These are phyloP conservation scores for Terana coerulea DNA, from an alignment of 768 basidiomycete genomes.

Conservation along the genomic window DNA sequence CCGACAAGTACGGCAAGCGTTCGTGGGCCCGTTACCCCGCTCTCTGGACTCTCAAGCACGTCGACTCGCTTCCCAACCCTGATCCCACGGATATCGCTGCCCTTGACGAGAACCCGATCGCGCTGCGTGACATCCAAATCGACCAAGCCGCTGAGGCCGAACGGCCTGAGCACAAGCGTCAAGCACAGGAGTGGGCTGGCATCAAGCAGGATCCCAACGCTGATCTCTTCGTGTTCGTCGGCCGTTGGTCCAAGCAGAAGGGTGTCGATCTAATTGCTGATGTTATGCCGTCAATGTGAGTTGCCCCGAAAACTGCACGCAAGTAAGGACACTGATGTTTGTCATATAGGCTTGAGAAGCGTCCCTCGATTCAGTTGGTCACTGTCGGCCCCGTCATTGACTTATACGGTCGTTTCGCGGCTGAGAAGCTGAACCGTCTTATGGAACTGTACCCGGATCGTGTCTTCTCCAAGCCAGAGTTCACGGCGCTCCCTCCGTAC, in stretches of 20 bases:
- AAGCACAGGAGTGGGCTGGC: slow-evolving; percentile 94
- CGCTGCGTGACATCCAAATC: slow-evolving; percentile 68
- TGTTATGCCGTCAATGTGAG: slow-evolving; percentile 85
- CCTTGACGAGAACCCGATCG: slow-evolving; percentile 73
- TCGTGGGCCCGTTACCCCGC: slow-evolving; percentile 97
- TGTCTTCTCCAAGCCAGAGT: slow-evolving; percentile 95
- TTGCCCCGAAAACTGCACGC: slow-evolving; percentile 14
- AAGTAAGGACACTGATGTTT: slow-evolving; percentile 5
- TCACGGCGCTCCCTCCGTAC: slow-evolving; percentile 90
- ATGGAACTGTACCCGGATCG: slow-evolving; percentile 96
- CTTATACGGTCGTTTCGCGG: slow-evolving; percentile 91
- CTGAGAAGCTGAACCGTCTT: slow-evolving; percentile 86
- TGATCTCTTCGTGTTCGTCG: slow-evolving; percentile 93
- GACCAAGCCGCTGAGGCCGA: slow-evolving; percentile 84
- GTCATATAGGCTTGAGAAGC: slow-evolving; percentile 69
- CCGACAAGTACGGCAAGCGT: slow-evolving; percentile 96
- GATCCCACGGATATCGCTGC: slow-evolving; percentile 95
- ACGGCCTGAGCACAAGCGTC: slow-evolving; percentile 85
- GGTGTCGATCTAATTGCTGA: slow-evolving; percentile 97
- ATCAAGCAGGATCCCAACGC: slow-evolving; percentile 88
- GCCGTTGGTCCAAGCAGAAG: slow-evolving; percentile 98
- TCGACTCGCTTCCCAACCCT: slow-evolving; percentile 93
- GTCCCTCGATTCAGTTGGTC: slow-evolving; percentile 80
- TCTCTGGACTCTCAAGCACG: slow-evolving; percentile 92
- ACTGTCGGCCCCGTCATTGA: slow-evolving; percentile 94